phyloP scores from a whole-genome alignment of 2,329 filamentous ascomycete genomes.

The Sphaerulina vaccinii region DNA sequence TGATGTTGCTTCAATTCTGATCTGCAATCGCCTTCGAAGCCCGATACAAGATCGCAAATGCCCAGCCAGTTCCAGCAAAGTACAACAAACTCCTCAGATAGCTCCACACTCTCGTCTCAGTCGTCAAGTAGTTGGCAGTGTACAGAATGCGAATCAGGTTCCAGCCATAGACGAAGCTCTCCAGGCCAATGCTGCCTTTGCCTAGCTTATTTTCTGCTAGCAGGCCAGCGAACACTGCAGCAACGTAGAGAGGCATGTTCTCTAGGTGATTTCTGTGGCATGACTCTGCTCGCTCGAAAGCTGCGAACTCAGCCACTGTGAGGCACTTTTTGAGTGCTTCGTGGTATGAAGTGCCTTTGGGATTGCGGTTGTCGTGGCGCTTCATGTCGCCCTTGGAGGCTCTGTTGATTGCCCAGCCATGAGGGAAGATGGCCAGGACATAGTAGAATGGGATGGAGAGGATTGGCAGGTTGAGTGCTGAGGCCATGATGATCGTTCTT shows the following conservation, averaged over 20 bases:
- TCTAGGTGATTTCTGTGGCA: slow-evolving; percentile 50
- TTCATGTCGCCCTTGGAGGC: slow-evolving; percentile 39
- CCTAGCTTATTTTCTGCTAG: slow-evolving; percentile 38
- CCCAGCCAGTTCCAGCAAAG: slow-evolving; percentile 32
- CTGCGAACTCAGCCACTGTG: slow-evolving; percentile 39
- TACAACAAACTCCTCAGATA: slow-evolving; percentile 36
- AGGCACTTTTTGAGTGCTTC: slow-evolving; percentile 42
- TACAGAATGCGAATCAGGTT: slow-evolving; percentile 41
- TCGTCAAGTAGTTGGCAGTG: slow-evolving; percentile 39
- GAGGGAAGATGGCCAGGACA: slow-evolving; percentile 43
- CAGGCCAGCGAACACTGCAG: slow-evolving; percentile 46
- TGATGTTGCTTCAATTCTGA: slow-evolving; percentile 1
- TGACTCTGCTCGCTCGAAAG: slow-evolving; percentile 47
- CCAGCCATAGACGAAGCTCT: slow-evolving; percentile 39
- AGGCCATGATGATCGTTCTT: slow-evolving; percentile 16
- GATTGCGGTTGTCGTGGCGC: slow-evolving; percentile 46
- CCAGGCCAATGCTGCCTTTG: slow-evolving; percentile 33
- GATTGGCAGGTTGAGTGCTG: slow-evolving; percentile 40
- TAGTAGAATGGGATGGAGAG: slow-evolving; percentile 48
- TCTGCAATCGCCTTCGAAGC: slow-evolving; percentile 33
- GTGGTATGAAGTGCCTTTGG: slow-evolving; percentile 39
- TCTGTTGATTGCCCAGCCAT: slow-evolving; percentile 40
- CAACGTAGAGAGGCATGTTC: slow-evolving; percentile 47
- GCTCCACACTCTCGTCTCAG: slow-evolving; percentile 27
- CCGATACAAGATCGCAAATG: slow-evolving; percentile 34